A percentile compares a stretch with the other conserved stretches of the same genome.
Evolutionary conservation across 2,329 filamentous ascomycete genomes (phyloP).

Genomic region (Aspergillus candidus): DNA sequence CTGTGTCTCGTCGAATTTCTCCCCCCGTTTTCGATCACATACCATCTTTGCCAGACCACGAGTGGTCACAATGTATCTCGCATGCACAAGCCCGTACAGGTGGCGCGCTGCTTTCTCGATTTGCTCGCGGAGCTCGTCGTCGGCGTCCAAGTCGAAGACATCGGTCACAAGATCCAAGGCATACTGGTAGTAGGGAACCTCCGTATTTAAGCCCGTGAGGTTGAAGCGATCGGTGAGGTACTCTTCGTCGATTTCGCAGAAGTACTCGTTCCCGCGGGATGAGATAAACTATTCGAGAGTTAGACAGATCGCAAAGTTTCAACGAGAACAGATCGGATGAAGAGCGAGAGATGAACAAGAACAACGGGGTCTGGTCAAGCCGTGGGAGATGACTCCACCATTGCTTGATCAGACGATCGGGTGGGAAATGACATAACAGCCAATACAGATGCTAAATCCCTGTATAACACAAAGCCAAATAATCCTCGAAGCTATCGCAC

Average conservation of each 20-base stretch:
- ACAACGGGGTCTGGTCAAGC: neutral
- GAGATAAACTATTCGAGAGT: slow-evolving; percentile 73
- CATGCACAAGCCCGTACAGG: slow-evolving; percentile 92
- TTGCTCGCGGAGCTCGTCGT: slow-evolving; percentile 95
- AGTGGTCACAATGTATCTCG: slow-evolving; percentile 93
- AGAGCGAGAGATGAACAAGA: neutral
- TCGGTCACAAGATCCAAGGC: slow-evolving; percentile 95
- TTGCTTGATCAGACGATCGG: too few species aligned
- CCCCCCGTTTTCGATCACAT: slow-evolving; percentile 25
- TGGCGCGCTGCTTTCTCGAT: slow-evolving; percentile 97
- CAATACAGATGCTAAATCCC: too few species aligned
- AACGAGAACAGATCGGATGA: neutral
- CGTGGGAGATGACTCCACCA: too few species aligned
- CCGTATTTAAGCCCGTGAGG: slow-evolving; percentile 89
- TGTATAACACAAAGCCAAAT: neutral
- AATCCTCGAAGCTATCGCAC: neutral
- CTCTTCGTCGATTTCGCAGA: slow-evolving; percentile 98
- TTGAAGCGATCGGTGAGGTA: slow-evolving; percentile 98
- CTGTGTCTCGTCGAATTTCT: neutral
- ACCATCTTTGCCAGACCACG: slow-evolving; percentile 95
- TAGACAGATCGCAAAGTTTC: slow-evolving; percentile 2
- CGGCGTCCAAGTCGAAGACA: slow-evolving; percentile 96
- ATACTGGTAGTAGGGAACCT: slow-evolving; percentile 99
- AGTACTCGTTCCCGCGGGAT: slow-evolving; percentile 96
- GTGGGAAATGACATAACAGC: too few species aligned